phyloP scores from a whole-genome alignment of 208 protist species.

The Crithidia sp. region DNA sequence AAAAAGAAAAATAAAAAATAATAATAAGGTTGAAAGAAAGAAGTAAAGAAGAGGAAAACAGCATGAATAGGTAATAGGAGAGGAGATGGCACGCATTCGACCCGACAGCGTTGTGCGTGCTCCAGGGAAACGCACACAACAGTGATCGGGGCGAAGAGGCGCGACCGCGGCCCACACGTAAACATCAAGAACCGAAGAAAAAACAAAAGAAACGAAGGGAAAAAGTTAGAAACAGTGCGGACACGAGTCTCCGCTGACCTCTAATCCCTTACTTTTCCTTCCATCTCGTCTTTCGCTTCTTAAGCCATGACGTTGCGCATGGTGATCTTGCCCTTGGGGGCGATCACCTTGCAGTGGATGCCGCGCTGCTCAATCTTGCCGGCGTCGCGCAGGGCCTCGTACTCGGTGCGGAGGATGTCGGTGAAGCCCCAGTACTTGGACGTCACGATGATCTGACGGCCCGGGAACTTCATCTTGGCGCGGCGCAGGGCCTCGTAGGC shows the following conservation, averaged over 20 bases:
- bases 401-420: slow-evolving; percentile 75
- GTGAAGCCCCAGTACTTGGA: slow-evolving; percentile 91
- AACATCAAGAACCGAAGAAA: background rate
- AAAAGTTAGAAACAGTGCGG: background rate
- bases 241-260: background rate
- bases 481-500: slow-evolving; percentile 80
- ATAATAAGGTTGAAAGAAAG: slow-evolving; percentile 3
- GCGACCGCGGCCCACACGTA: background rate
- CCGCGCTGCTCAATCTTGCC: slow-evolving; percentile 76
- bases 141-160: too few relatives aligned
- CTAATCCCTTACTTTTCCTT: background rate
- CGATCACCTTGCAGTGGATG: slow-evolving; percentile 77
- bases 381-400: slow-evolving; percentile 62
- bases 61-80: too few relatives aligned
- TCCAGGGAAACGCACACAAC: too few relatives aligned
- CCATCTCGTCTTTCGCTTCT: background rate
- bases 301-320: slow-evolving; percentile 66
- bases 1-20: slow-evolving; percentile 21
- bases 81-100: too few relatives aligned
- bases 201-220: background rate
- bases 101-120: too few relatives aligned
- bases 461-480: slow-evolving; percentile 84
- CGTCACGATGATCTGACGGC: slow-evolving; percentile 76
- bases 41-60: background rate
- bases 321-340: slow-evolving; percentile 84